Conservation (phyloP, 2,329 filamentous ascomycete genomes). For the Sclerotinia nivalis region DNA sequence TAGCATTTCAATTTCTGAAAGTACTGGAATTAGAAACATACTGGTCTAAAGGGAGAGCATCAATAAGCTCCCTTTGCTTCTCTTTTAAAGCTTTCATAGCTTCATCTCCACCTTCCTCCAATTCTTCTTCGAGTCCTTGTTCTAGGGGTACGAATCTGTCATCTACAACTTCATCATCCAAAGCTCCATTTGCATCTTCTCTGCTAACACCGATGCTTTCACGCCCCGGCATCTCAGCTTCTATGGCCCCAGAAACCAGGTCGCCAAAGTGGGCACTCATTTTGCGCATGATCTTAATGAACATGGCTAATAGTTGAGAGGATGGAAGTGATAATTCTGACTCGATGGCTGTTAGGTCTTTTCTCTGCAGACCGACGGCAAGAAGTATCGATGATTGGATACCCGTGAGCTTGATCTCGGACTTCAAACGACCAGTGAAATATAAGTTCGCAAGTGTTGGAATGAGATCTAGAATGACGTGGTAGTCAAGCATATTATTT, state of each 20-base stretch:
- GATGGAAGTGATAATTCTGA: constrained; percentile 73
- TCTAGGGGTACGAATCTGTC: constrained; percentile 70
- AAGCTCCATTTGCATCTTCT: constrained; percentile 61
- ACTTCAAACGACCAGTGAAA: constrained; percentile 75
- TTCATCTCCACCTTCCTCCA: constrained; percentile 80
- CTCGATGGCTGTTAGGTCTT: constrained; percentile 78
- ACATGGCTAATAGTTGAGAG: constrained; percentile 89
- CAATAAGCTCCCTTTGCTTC: constrained; percentile 85
- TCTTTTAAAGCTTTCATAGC: constrained; percentile 69
- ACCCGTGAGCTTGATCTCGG: constrained; percentile 69
- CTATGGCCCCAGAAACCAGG: constrained; percentile 73
- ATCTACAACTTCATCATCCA: constrained; percentile 68
- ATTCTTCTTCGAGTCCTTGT: constrained; percentile 73
- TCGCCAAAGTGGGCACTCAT: constrained; percentile 75
- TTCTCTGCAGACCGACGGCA: constrained; percentile 88
- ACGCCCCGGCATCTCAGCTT: constrained; percentile 61
- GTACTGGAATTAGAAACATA: constrained; percentile 50
- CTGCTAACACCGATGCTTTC: constrained; percentile 59
- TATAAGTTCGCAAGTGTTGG: constrained; percentile 80
- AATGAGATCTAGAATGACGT: constrained; percentile 91
- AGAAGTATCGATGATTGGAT: constrained; percentile 85
- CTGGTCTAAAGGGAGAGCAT: constrained; percentile 85
- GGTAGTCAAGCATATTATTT: constrained; percentile 96
- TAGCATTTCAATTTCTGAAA: constrained; percentile 20
- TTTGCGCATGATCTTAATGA: constrained; percentile 93